Conservation (phyloP, 2,329 filamentous ascomycete genomes). For the Beauveria sp. region DNA sequence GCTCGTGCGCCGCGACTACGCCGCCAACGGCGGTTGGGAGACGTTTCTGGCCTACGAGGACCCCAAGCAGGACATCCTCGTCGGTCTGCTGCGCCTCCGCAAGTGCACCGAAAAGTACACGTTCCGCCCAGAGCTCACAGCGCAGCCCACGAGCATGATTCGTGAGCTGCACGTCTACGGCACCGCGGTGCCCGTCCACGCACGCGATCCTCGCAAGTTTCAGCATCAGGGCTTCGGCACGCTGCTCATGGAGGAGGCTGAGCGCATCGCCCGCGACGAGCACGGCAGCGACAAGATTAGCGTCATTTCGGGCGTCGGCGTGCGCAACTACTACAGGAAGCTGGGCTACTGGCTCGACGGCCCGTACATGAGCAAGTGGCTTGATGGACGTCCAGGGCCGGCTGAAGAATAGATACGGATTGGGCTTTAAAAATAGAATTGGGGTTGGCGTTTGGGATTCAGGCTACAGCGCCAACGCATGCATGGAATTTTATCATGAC, state of each 20-base stretch:
- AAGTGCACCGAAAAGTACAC: conserved; percentile 91
- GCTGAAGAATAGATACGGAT: neutral
- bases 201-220: conserved; percentile 90
- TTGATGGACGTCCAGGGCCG: conserved; percentile 34
- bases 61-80: conserved; percentile 95
- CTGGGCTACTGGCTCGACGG: conserved; percentile 92
- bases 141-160: conserved; percentile 85
- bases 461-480: neutral
- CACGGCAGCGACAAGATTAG: conserved; percentile 92
- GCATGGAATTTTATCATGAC: neutral
- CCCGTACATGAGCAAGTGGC: conserved; percentile 68
- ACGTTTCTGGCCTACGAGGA: conserved; percentile 98
- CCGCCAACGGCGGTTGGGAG: conserved; percentile 95
- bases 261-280: conserved; percentile 88
- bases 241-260: conserved; percentile 93
- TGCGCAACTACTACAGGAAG: conserved; percentile 88
- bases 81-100: conserved; percentile 78
- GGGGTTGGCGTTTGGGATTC: neutral
- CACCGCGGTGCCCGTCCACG: conserved; percentile 93
- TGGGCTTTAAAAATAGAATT: neutral
- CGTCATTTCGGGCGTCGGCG: conserved; percentile 96
- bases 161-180: conserved; percentile 95
- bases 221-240: conserved; percentile 98
- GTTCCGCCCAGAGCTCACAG: conserved; percentile 77
- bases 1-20: conserved; percentile 87